Evolutionary conservation across 2,329 filamentous ascomycete genomes (phyloP), one percentile per base, ranked within the genome.

Genomic region (Blumeria hordei): DNA sequence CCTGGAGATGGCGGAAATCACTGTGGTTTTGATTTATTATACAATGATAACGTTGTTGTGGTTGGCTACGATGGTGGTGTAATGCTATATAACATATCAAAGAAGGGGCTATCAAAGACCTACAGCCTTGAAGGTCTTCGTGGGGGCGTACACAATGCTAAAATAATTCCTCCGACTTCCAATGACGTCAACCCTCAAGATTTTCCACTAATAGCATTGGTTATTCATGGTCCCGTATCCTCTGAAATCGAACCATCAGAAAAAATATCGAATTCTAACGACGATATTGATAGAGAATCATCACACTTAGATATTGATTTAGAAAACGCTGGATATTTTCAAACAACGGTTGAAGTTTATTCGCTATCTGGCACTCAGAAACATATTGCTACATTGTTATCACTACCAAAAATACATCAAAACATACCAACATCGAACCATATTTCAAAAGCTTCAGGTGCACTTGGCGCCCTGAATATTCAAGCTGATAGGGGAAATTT

Each of bases 281-380:
- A 56, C 41, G 54, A 57, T 39, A 53, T 39, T 9, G 36, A 59
- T n/a, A 59, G 55, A 34, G 60, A 59, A 33, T 62, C 57, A 57
- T 12, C n/a, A n/a, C 10, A 12, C 28, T 51, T 57, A 28, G 28
- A 66, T 5, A 71, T 80, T 57, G 75, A 77, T 53, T 28, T 4
- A 28, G 21, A 28, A 4, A 28, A 28, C 21, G 4, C 21, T 28
- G 21, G 21, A 28, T 74, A 74, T 50, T 93, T 90, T 63, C 88
- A 94, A 67, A 95, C 88, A 0, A 82, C 83, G 0, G 86, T 94
- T 6, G 87, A 95, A 61, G 72, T 96, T 0, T 94, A 90, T 67
- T 95, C 88, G 0, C 70, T 96, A 57, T 45, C 49, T 37, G 79
- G 77, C 61, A 85, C 81, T n/a, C 81, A 80, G 61, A 74, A 77